These are phyloP conservation scores for Eucalyptus brandiana DNA, from an alignment of 345 rosid genomes.

Conservation along the genomic window DNA sequence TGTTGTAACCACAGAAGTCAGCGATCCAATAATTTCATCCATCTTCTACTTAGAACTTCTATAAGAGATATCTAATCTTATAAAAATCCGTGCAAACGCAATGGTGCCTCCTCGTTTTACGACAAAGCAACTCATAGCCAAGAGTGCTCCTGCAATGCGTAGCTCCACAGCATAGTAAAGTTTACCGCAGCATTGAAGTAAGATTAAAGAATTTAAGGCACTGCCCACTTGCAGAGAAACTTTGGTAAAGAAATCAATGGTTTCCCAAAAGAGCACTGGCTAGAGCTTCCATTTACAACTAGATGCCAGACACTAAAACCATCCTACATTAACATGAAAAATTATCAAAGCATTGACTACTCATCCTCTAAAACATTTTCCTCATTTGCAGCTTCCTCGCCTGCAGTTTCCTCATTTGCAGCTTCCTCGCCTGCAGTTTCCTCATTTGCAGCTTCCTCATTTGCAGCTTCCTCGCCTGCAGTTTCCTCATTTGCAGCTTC, in stretches of 20 bases:
- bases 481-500: conserved; percentile 5
- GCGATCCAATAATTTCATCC: neutral
- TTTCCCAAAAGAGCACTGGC: neutral
- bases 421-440: neutral
- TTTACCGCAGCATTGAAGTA: neutral
- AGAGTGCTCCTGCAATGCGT: neutral
- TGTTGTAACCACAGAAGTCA: neutral
- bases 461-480: neutral
- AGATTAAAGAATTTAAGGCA: neutral
- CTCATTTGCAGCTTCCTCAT: neutral
- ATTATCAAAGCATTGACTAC: neutral
- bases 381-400: conserved; percentile 7
- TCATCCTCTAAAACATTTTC: neutral
- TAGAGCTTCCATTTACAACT: neutral
- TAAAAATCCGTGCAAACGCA: neutral
- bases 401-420: neutral
- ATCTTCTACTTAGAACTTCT: neutral
- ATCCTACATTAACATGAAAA: neutral
- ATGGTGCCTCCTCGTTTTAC: neutral
- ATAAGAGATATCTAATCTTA: neutral
- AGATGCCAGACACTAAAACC: neutral
- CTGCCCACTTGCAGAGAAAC: neutral
- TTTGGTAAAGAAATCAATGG: neutral
- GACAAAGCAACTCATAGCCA: neutral
- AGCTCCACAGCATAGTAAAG: neutral